Evolutionary conservation across 2,329 filamentous ascomycete genomes (phyloP), one percentile per base, ranked within the genome.

Genomic region (Trichophaea hybrida): DNA sequence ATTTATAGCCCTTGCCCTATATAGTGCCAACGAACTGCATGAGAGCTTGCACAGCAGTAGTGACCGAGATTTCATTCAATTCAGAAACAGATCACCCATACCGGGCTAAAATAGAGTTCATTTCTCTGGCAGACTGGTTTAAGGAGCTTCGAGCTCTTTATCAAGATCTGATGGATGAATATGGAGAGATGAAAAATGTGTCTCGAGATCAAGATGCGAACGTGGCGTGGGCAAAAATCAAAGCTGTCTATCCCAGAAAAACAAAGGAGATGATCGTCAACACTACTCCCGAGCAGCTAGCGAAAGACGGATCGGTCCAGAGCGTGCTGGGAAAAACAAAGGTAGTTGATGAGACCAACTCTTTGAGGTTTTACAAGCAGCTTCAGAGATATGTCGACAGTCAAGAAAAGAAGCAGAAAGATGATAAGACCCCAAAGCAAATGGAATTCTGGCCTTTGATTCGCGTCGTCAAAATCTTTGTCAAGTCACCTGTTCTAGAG

Each of bases 61-160:
- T 81, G 0, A 84, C 80, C 0, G 80, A 84, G 65, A 74, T 84
- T 1, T 76, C 75, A 0, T 83, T 75, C 69, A 83, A 83, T 55
- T 6, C 55, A 5, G 13, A 74, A 31, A 75, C 71, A 6, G 67
- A 73, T 0, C 68, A 75, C 4, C 69, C 72, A 0, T 84, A 83
- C 63, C 70, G 72, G 1, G 80, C 78, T 0, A 75, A 80, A 52
- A 74, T 84, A 10, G 76, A 82, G 55, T 84, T 83, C 66, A 77
- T 84, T 51, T 69, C 72, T 8, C 64, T 56, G 0, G 71, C 73
- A 0, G 77, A 80, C 2, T 83, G 80, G 80, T 66, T 72, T 15
- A 72, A 70, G 6, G 80, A 84, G 61, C 70, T 83, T 0, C 65
- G 69, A 0, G 67, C 74, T 1, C 70, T 83, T 0, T 73, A 77